Percentiles rank a stretch among this genome's conserved stretches.
phyloP scores from a whole-genome alignment of 202 grass and related monocot genomes.

The Brachypodium distachyon region DNA sequence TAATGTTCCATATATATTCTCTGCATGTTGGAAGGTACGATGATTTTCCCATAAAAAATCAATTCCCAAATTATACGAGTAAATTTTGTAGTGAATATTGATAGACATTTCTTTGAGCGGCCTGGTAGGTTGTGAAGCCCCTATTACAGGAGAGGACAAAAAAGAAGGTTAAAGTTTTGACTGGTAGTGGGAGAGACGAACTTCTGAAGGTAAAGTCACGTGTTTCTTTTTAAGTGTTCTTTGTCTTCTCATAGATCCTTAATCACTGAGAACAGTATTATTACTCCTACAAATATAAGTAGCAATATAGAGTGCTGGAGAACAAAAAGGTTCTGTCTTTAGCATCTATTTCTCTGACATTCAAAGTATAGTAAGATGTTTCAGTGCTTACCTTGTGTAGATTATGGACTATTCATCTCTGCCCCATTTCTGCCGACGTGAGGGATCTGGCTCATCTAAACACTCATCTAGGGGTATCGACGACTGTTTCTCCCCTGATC shows the following conservation, averaged over 20 bases:
- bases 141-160: constrained; percentile 95
- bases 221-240: neutral
- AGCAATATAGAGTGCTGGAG: neutral
- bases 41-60: neutral
- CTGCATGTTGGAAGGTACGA: constrained; percentile 91
- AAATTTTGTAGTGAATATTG: neutral
- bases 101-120: constrained; percentile 11
- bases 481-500: constrained; percentile 64
- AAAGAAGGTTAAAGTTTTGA: constrained; percentile 85
- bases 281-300: neutral
- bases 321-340: neutral
- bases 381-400: constrained; percentile 14
- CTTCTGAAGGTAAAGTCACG: constrained; percentile 63
- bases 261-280: neutral
- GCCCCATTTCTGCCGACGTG: constrained; percentile 82
- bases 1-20: constrained; percentile 93
- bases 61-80: neutral
- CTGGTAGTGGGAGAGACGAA: constrained; percentile 79
- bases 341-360: neutral
- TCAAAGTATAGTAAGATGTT: neutral
- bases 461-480: constrained; percentile 23
- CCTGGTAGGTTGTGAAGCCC: constrained; percentile 83
- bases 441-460: constrained; percentile 62
- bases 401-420: constrained; percentile 67
- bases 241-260: neutral